phyloP scores from a whole-genome alignment of 2,329 filamentous ascomycete genomes.

The Curvularia spicifera region DNA sequence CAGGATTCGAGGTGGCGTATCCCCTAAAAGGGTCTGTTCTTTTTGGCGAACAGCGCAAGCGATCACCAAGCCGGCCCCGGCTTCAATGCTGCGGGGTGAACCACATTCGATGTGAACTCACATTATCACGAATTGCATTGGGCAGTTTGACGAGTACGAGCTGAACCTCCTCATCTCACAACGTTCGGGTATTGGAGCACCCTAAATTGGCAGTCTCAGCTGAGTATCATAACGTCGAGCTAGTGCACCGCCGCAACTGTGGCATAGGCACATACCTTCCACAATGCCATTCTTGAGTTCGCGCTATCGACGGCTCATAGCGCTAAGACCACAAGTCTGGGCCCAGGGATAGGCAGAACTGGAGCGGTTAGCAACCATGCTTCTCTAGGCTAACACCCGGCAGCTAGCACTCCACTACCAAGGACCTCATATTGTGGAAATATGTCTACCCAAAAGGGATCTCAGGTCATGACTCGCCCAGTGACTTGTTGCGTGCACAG shows the following conservation, averaged over 20 bases:
- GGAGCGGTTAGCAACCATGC: neutral
- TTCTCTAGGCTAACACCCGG: too few relatives aligned
- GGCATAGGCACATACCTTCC: slow-evolving; percentile 5
- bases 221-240: neutral
- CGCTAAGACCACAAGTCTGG: slow-evolving; percentile 14
- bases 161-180: neutral
- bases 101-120: neutral
- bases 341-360: slow-evolving; percentile 8
- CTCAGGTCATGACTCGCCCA: neutral
- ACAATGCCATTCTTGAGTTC: slow-evolving; percentile 9
- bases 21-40: slow-evolving; percentile 13
- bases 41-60: slow-evolving; percentile 17
- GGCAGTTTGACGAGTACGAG: neutral
- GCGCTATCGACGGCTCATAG: slow-evolving; percentile 19
- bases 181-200: neutral
- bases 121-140: neutral
- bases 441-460: neutral
- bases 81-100: neutral
- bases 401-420: slow-evolving; percentile 1
- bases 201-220: neutral
- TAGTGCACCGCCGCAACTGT: neutral
- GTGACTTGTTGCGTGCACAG: slow-evolving; percentile 5
- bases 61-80: neutral
- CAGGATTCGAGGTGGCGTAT: slow-evolving; percentile 15
- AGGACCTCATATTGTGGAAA: slow-evolving; percentile 1